Evolutionary conservation across 2,329 filamentous ascomycete species (phyloP).

Genomic region (Pseudogymnoascus sp.): DNA sequence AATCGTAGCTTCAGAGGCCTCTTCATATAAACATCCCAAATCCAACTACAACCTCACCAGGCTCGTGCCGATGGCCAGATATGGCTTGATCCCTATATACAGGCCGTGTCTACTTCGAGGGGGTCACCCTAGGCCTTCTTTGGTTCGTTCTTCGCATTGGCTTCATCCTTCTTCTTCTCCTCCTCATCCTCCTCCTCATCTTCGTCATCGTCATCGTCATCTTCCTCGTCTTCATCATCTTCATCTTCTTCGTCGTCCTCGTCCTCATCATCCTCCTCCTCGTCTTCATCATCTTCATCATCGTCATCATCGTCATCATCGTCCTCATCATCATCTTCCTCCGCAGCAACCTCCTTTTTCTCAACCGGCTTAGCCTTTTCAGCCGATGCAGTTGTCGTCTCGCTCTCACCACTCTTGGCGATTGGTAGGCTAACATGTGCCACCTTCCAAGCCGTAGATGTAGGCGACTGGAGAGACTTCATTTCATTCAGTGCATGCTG

Average conservation of each 20-base stretch:
- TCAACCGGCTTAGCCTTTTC: conserved; percentile 24
- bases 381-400: neutral
- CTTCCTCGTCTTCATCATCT: neutral
- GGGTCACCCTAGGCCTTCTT: conserved; percentile 29
- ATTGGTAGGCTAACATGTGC: neutral
- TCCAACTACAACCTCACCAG: neutral
- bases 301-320: conserved; percentile 9
- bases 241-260: neutral
- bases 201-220: neutral
- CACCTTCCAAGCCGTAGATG: conserved; percentile 26
- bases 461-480: conserved; percentile 23
- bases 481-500: neutral
- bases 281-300: neutral
- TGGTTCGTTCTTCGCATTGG: conserved; percentile 31
- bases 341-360: conserved; percentile 22
- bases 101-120: conserved; percentile 20
- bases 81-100: conserved; percentile 4
- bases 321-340: conserved; percentile 24
- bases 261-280: neutral
- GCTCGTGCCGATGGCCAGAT: neutral
- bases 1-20: neutral
- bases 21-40: conserved; percentile 1
- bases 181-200: conserved; percentile 24
- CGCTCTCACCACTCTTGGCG: neutral
- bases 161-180: conserved; percentile 30